These are phyloP conservation scores for Mrakia frigida DNA, from an alignment of 768 basidiomycete genomes.

Conservation along the genomic window DNA sequence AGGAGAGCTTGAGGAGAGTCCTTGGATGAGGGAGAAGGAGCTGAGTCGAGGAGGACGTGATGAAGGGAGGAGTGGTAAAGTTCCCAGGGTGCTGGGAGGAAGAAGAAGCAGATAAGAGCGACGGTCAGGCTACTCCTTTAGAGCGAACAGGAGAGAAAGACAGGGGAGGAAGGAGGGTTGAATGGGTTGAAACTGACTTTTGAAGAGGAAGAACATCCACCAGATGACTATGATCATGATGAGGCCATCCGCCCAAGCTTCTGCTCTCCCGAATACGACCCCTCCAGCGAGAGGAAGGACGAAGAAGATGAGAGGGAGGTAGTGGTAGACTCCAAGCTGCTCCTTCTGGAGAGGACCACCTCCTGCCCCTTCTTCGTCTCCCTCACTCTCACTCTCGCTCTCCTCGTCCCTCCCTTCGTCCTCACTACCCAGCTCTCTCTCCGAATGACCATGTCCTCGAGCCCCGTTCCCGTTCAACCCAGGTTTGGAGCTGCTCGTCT, in stretches of 20 bases:
- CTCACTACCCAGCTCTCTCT: not conserved
- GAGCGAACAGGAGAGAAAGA: not conserved
- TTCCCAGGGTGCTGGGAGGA: constrained; percentile 39
- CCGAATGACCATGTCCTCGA: not conserved
- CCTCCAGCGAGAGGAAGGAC: constrained; percentile 38
- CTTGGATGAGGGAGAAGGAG: not conserved
- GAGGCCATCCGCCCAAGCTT: constrained; percentile 36
- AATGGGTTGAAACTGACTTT: constrained; percentile 33
- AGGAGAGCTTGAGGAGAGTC: not conserved
- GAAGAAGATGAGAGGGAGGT: constrained; percentile 40
- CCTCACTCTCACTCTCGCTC: not conserved
- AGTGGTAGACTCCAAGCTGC: constrained; percentile 33
- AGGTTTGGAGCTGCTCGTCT: not conserved
- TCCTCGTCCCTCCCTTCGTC: not conserved
- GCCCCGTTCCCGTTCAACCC: not conserved
- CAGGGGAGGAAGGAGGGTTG: not conserved
- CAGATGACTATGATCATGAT: constrained; percentile 39
- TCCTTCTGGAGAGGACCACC: not conserved
- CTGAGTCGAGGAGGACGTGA: constrained; percentile 34
- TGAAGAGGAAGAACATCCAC: constrained; percentile 41
- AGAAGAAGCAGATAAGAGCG: not conserved
- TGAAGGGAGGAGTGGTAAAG: constrained; percentile 39
- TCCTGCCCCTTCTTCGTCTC: not conserved
- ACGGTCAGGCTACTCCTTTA: not conserved
- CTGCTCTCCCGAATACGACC: constrained; percentile 36